Conservation (phyloP, 768 basidiomycete genomes). For the Tulasnella sp. region DNA sequence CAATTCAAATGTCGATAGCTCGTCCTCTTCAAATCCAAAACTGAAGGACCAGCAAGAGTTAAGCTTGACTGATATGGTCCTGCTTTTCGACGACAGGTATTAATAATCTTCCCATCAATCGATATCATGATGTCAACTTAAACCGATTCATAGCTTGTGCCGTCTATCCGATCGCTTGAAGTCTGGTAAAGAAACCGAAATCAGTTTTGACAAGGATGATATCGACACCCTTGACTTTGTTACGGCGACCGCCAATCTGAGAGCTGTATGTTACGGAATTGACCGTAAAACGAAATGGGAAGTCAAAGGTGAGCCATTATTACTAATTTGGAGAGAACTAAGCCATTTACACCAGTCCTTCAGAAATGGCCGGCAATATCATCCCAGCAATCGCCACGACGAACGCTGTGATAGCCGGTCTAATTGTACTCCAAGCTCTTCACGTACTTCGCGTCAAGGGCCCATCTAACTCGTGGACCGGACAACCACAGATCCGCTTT, state of each 20-base stretch:
- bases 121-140: neutral
- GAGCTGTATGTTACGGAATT: constrained; percentile 83
- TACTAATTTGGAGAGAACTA: neutral
- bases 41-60: constrained; percentile 76
- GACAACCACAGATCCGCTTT: constrained; percentile 35
- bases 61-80: constrained; percentile 64
- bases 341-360: neutral
- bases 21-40: constrained; percentile 20
- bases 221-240: constrained; percentile 96
- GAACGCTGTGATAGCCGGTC: constrained; percentile 90
- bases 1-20: no score
- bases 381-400: constrained; percentile 99
- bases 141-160: constrained; percentile 44
- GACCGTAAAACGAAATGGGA: constrained; percentile 86
- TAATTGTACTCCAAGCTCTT: constrained; percentile 87
- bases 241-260: constrained; percentile 84
- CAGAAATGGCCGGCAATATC: constrained; percentile 99
- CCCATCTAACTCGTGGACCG: neutral
- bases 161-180: constrained; percentile 57
- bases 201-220: constrained; percentile 95
- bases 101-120: constrained; percentile 8
- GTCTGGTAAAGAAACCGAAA: constrained; percentile 46
- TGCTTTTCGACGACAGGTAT: constrained; percentile 76
- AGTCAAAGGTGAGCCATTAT: constrained; percentile 59
- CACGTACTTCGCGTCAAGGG: constrained; percentile 56